Conservation (phyloP, 495 filamentous ascomycete species). For the Aspergillus sclerotiicarbonarius region DNA sequence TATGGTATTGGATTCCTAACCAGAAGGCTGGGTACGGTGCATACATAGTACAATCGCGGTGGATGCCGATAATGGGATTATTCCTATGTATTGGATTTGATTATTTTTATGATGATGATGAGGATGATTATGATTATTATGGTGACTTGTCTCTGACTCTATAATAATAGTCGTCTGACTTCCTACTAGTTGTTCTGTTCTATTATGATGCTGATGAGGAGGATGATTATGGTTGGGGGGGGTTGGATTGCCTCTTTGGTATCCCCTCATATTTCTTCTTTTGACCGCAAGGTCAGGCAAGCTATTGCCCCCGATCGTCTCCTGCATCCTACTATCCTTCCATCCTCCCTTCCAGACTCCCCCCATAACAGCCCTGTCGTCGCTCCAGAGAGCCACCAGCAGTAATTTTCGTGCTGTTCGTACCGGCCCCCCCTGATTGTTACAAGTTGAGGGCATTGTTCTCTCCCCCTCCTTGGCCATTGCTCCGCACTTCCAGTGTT, state of each 20-base stretch:
- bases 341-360: neutral
- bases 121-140: neutral
- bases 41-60: neutral
- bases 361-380: neutral
- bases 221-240: neutral
- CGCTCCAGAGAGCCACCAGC: neutral
- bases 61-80: neutral
- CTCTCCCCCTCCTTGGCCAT: neutral
- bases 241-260: conserved; percentile 5
- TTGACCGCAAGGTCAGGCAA: neutral
- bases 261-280: neutral
- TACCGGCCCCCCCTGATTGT: neutral
- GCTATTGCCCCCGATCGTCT: neutral
- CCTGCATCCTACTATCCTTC: neutral
- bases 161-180: too few species aligned
- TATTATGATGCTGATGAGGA: neutral
- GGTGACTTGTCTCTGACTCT: too few species aligned
- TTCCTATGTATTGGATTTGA: too few species aligned
- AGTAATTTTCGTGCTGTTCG: neutral
- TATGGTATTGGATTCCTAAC: conserved; percentile 1
- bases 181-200: neutral
- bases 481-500: conserved; percentile 3
- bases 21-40: neutral
- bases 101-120: too few species aligned
- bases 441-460: neutral